phyloP scores from a whole-genome alignment of 495 filamentous ascomycete genomes.

The Neurospora sp. region DNA sequence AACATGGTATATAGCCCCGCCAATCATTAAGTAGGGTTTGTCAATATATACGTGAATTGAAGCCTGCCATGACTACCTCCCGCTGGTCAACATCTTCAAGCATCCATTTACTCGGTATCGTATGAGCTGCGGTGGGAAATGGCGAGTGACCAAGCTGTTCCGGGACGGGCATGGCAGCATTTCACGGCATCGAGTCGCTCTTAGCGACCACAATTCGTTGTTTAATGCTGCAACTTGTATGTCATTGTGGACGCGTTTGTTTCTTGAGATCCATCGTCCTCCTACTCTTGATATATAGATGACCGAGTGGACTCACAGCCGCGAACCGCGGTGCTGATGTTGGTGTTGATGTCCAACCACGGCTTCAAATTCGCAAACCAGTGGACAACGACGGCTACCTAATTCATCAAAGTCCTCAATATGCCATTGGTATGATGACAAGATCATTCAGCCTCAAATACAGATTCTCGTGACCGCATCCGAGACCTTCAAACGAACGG shows the following conservation, averaged over 20 bases:
- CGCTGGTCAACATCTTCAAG: not conserved
- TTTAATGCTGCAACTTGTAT: not conserved
- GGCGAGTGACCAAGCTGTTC: not conserved
- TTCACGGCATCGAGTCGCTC: not conserved
- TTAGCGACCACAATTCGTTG: not conserved
- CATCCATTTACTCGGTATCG: not conserved
- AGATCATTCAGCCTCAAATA: not conserved
- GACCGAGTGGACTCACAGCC: not conserved
- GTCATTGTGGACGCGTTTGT: not conserved
- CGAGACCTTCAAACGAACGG: not conserved
- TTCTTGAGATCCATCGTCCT: not conserved
- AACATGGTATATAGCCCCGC: not conserved
- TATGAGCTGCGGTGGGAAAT: not conserved
- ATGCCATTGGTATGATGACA: not conserved
- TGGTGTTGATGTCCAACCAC: not conserved
- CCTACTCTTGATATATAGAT: not conserved
- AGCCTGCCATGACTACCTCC: not conserved
- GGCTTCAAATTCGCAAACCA: not conserved
- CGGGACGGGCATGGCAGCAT: not conserved
- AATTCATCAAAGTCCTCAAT: not conserved
- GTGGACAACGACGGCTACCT: not conserved
- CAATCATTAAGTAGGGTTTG: not conserved
- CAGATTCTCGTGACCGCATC: not conserved
- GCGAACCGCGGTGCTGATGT: not conserved
- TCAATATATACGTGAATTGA: not conserved